phyloP scores from a whole-genome alignment of 805 yeast species.

The Candida fluviatilis region DNA sequence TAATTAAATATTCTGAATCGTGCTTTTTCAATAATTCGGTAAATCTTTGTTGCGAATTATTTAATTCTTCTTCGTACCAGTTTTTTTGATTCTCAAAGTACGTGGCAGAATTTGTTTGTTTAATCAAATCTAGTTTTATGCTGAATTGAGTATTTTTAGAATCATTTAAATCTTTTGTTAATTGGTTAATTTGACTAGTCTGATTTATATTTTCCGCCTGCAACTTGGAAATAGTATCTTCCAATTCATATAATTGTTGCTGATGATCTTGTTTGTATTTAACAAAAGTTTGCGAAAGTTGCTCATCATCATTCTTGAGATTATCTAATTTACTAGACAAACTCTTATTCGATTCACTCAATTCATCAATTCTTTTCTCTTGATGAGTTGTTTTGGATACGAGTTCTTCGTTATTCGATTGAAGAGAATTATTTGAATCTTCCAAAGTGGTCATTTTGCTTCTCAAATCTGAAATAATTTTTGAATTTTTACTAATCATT shows the following conservation, averaged over 20 bases:
- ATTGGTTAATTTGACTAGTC: constrained; percentile 29
- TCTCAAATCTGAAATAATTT: constrained; percentile 17
- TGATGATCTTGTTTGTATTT: constrained; percentile 13
- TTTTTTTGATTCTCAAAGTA: constrained; percentile 31
- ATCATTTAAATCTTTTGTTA: constrained; percentile 34
- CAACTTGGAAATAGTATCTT: constrained; percentile 23
- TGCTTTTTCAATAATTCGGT: constrained; percentile 36
- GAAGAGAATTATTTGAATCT: constrained; percentile 19
- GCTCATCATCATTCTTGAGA: constrained; percentile 12
- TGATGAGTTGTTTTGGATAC: constrained; percentile 8
- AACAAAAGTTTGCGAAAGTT: constrained; percentile 9
- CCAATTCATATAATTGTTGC: constrained; percentile 22
- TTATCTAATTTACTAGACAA: constrained; percentile 14
- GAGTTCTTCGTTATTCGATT: constrained; percentile 13
- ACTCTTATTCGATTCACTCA: constrained; percentile 12
- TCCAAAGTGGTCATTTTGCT: constrained; percentile 16
- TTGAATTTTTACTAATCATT: constrained; percentile 3
- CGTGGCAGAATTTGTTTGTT: constrained; percentile 28
- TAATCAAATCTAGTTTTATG: constrained; percentile 32
- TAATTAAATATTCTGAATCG: constrained; percentile 30
- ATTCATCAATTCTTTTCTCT: constrained; percentile 11
- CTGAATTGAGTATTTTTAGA: constrained; percentile 32
- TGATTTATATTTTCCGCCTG: constrained; percentile 33
- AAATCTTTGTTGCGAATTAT: constrained; percentile 28
- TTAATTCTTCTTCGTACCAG: constrained; percentile 40